Base-by-base conservation (phyloP, 768 basidiomycete genomes). In the Lactarius hengduanensis region DNA sequence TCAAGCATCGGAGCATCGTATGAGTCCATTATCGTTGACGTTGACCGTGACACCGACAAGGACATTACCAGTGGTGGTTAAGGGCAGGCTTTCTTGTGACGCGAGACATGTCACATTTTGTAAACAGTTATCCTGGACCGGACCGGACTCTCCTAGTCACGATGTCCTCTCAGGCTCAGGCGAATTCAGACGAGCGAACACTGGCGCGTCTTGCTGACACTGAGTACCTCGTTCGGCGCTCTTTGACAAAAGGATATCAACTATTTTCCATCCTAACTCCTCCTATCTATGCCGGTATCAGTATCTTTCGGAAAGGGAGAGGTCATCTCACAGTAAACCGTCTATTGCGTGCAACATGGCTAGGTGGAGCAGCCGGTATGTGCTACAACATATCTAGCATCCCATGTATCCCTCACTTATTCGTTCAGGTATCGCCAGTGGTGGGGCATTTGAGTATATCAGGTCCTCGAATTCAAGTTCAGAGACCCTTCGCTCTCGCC, bases 271-370 rank as follows among this genome's bases (percentile, higher is more conserved):
- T 90, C 32, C 68, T 91, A 50, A 79, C 81, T 1, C 89, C 89
- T 15, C 86, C 89, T 10, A 74, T 80, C 7, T 92, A 92, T 68
- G 75, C 80, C 6, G 80, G 79, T 0, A 82, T 85, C 67, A 74
- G 84, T 13, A 69, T 90, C 40, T 78, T 80, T 40, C 81, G 84
- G 69, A 84, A 81, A 65, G 86, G 89, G 9, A 79, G 83, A 38
- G 75, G 78, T 16, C 79, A 84, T 34, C 77, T 91, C 63, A 82
- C 81, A 8, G 71, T 87, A 47, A 92, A 90, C 71, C 82, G 82
- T 32, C 71, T 87, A 18, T 79, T 92, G 41, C 85, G 89, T 15
- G 86, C 89, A 38, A 89, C 89, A 18, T 92, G 90, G 91, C 71
- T 87, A 5, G 87, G 88, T 20, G 88, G 91, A 36, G 74, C 82